Evolutionary conservation across 2,329 filamentous ascomycete species (phyloP), one percentile per base, ranked within the genome.

Genomic region (Apiospora pterosperma): DNA sequence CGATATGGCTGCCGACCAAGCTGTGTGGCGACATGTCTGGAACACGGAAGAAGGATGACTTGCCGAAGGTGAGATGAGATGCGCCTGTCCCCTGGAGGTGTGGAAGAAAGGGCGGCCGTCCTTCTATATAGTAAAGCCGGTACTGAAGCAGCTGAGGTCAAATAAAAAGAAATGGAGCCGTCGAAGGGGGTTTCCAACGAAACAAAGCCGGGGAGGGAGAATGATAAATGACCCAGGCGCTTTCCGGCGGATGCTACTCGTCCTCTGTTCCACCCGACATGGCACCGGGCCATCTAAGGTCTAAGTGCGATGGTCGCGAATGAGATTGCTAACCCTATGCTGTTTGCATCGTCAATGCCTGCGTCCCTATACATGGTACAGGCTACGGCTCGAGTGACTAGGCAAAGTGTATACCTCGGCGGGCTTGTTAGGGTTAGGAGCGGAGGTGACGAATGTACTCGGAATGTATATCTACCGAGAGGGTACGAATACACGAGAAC

Each of bases 11-110:
- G 59, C 73, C 74, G 36, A 67, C 63, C n/a, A 75, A 66, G 62
- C 69, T 74, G 61, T 74, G 72, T 55, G 73, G 69, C 58, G 72
- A 69, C 74, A 76, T 75, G 39, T n/a, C 14, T 67, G 25, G 19
- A 28, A 36, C 5, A 38, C 39, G 6, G 6, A 28, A 5, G 28
- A 48, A 6, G 48, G 7, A 55, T 19, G 16, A 34, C 28, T 21
- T 19, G 25, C 16, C 19, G 16, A 11, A 55, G 48, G 48, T 55
- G 34, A 19, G 28, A 55, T 39, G 38, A n/a, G n/a, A 39, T 55
- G 25, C 8, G 48, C 34, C 48, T 8, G 8, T 28, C 11, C 7
- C 23, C 11, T 23, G 21, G 42, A 48, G 25, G 44, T 4, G 25
- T 4, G 25, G 28, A 31, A 36, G 52, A 63, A 42, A 16, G 39